A percentile compares a stretch with the other conserved stretches of the same genome.
Evolutionary conservation across 805 yeast species (phyloP).

Genomic region (Lipomyces mesembrius): DNA sequence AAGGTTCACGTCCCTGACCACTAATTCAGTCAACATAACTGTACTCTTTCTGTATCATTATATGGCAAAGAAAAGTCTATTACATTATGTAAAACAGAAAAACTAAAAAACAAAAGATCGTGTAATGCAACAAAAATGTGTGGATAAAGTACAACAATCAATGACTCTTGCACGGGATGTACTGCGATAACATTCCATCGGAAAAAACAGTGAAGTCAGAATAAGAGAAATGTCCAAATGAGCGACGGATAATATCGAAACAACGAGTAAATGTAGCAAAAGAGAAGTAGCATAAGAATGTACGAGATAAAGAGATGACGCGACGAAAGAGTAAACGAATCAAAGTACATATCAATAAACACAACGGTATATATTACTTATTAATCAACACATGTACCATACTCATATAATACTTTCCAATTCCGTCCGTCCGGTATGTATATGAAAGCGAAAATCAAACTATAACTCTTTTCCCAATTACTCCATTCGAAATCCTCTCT

Average conservation of each 20-base stretch:
- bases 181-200: too few species aligned
- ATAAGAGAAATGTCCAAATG: not conserved
- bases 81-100: too few species aligned
- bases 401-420: not conserved
- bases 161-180: too few species aligned
- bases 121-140: too few species aligned
- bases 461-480: constrained; percentile 4
- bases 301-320: not conserved
- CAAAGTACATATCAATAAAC: not conserved
- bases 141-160: too few species aligned
- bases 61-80: too few species aligned
- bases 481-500: constrained; percentile 3
- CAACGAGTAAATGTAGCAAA: not conserved
- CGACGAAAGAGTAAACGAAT: not conserved
- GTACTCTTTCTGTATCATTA: too few species aligned
- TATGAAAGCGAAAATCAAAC: constrained; percentile 1
- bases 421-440: constrained; percentile 3
- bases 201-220: too few species aligned
- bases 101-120: too few species aligned
- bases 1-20: too few species aligned
- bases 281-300: not conserved
- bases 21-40: too few species aligned
- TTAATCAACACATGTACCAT: not conserved
- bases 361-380: constrained; percentile 1
- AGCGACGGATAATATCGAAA: not conserved